Base-by-base conservation (phyloP, 331 rosid species). In the Rhamnella rubrinervis region DNA sequence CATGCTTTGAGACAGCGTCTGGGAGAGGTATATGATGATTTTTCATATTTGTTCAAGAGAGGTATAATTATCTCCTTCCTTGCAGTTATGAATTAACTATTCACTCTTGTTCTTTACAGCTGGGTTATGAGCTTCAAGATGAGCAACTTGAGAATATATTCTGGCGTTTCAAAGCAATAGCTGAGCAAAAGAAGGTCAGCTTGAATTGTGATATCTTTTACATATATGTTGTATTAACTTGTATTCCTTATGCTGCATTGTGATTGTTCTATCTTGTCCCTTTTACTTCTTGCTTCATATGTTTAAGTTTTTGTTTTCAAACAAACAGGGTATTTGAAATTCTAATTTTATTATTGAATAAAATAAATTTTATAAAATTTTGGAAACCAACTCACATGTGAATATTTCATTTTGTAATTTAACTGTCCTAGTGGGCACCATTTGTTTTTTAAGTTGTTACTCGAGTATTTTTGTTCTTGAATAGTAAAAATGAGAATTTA, bases 151-250 rank as follows among this genome's bases (percentile, higher is more conserved):
- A 85, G 65, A 86, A n/a, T 65, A 59, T 95, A 65, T 95, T 95
- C 66, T 89, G 96, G 99, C 92, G 89, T 70, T 95, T 91, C 83
- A 95, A 95, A 83, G 78, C 86, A 58, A 92, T 95, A 25, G 99
- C 99, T 28, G 99, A 87, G 77, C 90, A 87, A 64, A 91, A 95
- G 74, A 95, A 95, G 96, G 99, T 89, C 63, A 63, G 31, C 59
- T 19, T 18, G 38, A 64, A 55, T 66, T 44, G 51, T 57, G n/a
- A 15, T 67, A 1, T 19, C 44, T 75, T n/a, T 21, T 73, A 25
- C 31, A 38, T 50, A 10, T 37, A 53, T 53, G n/a, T 25, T 21
- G 38, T 20, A 35, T 10, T 7, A 5, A 15, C 28, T 17, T 26
- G 7, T 58, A 58, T 58, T 17, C 49, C 13, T 44, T 44, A 44